Evolutionary conservation across 805 yeast species (phyloP).

Genomic region (Kodamaea restingae): DNA sequence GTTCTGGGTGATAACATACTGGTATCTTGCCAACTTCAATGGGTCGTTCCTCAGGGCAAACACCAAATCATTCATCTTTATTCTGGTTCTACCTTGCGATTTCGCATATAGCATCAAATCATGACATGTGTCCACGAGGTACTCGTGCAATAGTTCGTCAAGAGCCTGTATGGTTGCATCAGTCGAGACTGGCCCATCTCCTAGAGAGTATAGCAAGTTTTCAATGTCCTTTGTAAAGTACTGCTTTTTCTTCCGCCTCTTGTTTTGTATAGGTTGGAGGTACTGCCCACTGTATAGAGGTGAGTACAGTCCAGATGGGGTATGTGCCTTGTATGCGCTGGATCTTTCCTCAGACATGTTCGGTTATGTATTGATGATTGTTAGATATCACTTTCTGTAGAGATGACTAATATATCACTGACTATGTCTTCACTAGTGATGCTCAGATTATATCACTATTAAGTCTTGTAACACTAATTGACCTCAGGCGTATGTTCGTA

Average conservation of each 20-base stretch:
- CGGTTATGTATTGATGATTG: background rate
- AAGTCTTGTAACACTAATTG: too few relatives aligned
- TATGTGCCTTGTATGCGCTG: background rate
- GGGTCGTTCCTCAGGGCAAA: slow-evolving; percentile 41
- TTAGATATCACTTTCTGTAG: too few relatives aligned
- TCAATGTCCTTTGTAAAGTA: slow-evolving; percentile 41
- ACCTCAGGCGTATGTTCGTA: too few relatives aligned
- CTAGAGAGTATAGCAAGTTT: slow-evolving; percentile 36
- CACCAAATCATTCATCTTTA: slow-evolving; percentile 41
- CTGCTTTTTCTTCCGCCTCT: slow-evolving; percentile 29
- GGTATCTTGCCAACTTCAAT: slow-evolving; percentile 36
- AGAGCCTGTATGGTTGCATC: slow-evolving; percentile 36
- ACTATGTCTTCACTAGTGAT: too few relatives aligned
- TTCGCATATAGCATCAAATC: slow-evolving; percentile 31
- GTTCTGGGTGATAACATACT: slow-evolving; percentile 38
- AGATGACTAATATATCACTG: too few relatives aligned
- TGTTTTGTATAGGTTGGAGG: slow-evolving; percentile 5
- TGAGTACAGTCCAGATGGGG: background rate
- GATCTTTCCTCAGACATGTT: slow-evolving; percentile 1
- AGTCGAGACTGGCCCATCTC: slow-evolving; percentile 38
- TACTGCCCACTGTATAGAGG: background rate
- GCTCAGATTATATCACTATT: too few relatives aligned
- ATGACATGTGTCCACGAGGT: slow-evolving; percentile 31
- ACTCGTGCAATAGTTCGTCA: slow-evolving; percentile 38
- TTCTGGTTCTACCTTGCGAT: slow-evolving; percentile 35